A percentile compares a stretch with the other conserved stretches of the same genome.
These are phyloP conservation scores for Parathielavia appendiculata DNA, from an alignment of 495 filamentous ascomycete species.

Conservation along the genomic window DNA sequence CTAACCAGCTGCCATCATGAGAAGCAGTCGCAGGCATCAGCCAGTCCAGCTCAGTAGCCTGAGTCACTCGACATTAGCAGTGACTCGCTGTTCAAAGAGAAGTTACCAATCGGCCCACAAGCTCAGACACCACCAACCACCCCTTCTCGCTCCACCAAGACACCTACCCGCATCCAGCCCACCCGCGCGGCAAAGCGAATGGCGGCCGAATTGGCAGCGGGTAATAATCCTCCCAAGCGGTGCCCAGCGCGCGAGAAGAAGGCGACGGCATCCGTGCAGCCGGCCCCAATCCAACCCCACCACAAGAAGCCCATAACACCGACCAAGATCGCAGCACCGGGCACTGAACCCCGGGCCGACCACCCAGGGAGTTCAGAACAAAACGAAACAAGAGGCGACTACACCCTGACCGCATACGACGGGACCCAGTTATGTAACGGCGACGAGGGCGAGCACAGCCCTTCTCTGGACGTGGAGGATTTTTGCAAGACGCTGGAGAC, in stretches of 20 bases:
- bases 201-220: not conserved
- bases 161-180: constrained; percentile 28
- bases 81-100: not conserved
- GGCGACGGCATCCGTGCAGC: not conserved
- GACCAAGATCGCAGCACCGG: too few species aligned
- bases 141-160: not conserved
- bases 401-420: constrained; percentile 16
- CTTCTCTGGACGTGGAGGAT: constrained; percentile 10
- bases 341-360: too few species aligned
- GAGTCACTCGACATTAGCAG: not conserved
- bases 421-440: constrained; percentile 5
- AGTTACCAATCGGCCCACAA: not conserved
- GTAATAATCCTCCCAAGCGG: not conserved
- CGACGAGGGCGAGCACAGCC: not conserved
- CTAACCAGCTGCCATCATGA: not conserved
- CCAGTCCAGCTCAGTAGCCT: not conserved
- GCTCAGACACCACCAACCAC: not conserved
- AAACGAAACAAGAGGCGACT: constrained; percentile 19
- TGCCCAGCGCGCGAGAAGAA: not conserved
- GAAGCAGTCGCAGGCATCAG: not conserved
- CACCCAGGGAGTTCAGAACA: not conserved
- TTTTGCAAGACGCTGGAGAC: constrained; percentile 17
- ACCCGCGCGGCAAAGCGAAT: constrained; percentile 26
- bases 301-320: not conserved
- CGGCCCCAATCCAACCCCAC: not conserved